Base-by-base conservation (phyloP, 2,329 filamentous ascomycete genomes). In the Trichophyton benhamiae region DNA sequence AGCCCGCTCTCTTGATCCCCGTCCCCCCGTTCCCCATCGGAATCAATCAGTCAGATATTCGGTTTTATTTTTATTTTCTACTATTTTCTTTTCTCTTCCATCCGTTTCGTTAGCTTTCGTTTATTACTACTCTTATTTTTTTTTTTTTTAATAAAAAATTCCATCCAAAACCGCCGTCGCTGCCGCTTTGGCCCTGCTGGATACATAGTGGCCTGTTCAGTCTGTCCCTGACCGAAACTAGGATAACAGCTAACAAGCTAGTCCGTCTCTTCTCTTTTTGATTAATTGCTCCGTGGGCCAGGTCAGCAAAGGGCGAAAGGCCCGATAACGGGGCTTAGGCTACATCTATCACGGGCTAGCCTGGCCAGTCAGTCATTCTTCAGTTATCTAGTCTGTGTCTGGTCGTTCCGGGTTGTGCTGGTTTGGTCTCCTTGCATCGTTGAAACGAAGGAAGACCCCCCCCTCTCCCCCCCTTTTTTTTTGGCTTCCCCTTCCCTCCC, bases 241-340 rank as follows among this genome's bases (percentile, higher is more conserved):
- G 22, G 22, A 11, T 20, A 30, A 4, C 25, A 27, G 6, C 25
- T 27, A 22, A 5, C 22, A 33, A 53, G 8, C 9, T 53, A 53
- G 48, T 30, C 11, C 7, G 33, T 36, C 33, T 36, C 33, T 36
- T 36, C 11, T 25, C 30, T 25, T 15, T 13, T 53, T 27, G 48
- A 53, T 53, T 53, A 53, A 53, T 53, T 53, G 48, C 48, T 53
- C 48, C 48, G 48, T 53, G 13, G 27, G 44, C 17, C 44, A 48
- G 44, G 41, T n/a, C 41, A 44, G 41, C 41, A 44, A 44, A 44
- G 41, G 41, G 41, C 41, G 13, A 17, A 44, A 44, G 41, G 41
- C 41, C 41, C 41, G 41, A 44, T 44, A 17, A 44, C 41, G 41
- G 41, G 41, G 41, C 33, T 36, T 36, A 11, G 33, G 33, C 33